These are phyloP conservation scores for Trypanosoma congolense DNA, from an alignment of 208 protist species.

Conservation along the genomic window DNA sequence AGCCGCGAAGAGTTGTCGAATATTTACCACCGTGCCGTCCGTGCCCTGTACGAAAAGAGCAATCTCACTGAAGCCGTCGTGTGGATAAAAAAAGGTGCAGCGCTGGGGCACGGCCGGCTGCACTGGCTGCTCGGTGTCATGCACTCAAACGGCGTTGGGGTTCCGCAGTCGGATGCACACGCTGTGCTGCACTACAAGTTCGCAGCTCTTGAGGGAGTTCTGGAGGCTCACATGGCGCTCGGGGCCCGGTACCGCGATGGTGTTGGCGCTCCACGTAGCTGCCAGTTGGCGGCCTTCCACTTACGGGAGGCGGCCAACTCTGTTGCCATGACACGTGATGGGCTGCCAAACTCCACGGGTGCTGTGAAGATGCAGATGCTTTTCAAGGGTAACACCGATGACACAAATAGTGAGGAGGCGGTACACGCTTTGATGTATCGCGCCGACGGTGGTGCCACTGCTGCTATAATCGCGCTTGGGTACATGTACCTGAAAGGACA, in stretches of 20 bases:
- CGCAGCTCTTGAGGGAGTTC: constrained; percentile 61
- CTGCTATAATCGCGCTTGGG: constrained; percentile 52
- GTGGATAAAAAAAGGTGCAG: constrained; percentile 36
- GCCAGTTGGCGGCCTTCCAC: constrained; percentile 54
- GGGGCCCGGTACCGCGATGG: constrained; percentile 66
- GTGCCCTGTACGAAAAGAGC: constrained; percentile 49
- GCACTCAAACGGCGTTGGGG: constrained; percentile 71
- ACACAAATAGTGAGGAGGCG: constrained; percentile 5
- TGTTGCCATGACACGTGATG: constrained; percentile 65
- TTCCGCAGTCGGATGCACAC: constrained; percentile 45
- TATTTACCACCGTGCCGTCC: constrained; percentile 56
- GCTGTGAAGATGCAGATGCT: not conserved
- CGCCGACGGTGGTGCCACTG: constrained; percentile 37
- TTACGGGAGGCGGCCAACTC: constrained; percentile 65
- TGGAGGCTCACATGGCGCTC: constrained; percentile 76
- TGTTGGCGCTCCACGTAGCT: constrained; percentile 45
- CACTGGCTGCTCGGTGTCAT: constrained; percentile 81
- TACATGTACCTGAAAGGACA: constrained; percentile 53
- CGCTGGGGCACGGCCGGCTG: constrained; percentile 56
- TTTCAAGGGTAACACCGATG: not conserved
- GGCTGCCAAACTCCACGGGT: constrained; percentile 11
- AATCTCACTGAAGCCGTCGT: constrained; percentile 51
- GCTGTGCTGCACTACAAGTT: constrained; percentile 80
- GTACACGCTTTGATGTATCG: constrained; percentile 45
- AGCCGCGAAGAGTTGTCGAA: constrained; percentile 40